Conservation (phyloP, 2,329 filamentous ascomycete species). For the Kalaharituber pfeilii region DNA sequence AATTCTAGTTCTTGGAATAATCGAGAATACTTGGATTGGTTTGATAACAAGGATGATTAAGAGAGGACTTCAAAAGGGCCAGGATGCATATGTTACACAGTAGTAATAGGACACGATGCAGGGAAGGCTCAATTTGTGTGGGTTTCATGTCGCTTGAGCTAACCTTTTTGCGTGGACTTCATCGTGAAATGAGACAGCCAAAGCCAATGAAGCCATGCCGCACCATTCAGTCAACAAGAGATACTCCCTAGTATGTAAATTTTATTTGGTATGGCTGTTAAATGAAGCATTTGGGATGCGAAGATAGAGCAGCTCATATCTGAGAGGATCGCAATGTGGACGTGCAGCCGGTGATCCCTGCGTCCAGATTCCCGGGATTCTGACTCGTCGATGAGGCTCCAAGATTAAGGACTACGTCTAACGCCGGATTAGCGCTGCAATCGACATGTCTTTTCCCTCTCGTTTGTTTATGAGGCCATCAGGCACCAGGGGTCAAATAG, state of each 20-base stretch:
- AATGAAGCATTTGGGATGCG: neutral
- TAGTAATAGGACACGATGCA: no score
- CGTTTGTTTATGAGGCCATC: neutral
- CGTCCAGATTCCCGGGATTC: neutral
- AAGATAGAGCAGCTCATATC: neutral
- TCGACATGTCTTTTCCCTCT: neutral
- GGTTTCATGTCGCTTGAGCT: neutral
- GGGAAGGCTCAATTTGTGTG: neutral
- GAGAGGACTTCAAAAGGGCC: no score
- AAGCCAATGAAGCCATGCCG: neutral
- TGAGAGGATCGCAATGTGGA: neutral
- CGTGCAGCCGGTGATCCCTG: neutral
- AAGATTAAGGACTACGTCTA: neutral
- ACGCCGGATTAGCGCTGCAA: neutral
- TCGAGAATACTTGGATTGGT: no score
- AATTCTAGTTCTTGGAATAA: no score
- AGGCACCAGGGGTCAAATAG: neutral
- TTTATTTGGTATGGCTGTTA: neutral
- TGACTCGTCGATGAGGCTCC: neutral
- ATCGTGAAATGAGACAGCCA: neutral
- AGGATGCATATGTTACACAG: no score
- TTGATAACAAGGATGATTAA: no score
- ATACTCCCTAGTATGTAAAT: neutral
- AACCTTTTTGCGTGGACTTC: no score
- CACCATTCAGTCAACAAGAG: neutral